These are phyloP conservation scores for Perilla frutescens DNA, from an alignment of 257 asterid species.

Conservation along the genomic window DNA sequence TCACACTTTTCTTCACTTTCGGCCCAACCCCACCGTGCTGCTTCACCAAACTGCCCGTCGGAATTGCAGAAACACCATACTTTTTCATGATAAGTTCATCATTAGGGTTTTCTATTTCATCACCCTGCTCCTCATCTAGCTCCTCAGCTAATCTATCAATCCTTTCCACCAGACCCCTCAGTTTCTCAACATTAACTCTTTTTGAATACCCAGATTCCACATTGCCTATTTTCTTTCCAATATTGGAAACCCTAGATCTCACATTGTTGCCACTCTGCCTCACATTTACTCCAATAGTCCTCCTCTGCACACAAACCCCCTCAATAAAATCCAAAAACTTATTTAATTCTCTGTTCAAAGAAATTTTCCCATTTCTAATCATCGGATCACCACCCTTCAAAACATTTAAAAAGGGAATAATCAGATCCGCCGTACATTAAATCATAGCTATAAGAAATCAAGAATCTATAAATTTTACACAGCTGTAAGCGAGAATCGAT, in stretches of 20 bases:
- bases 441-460: background rate
- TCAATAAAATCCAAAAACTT: slow-evolving; percentile 60
- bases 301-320: slow-evolving; percentile 43
- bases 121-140: slow-evolving; percentile 53
- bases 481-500: background rate
- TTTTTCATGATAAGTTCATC: slow-evolving; percentile 31
- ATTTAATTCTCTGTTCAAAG: slow-evolving; percentile 60
- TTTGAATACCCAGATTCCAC: slow-evolving; percentile 29
- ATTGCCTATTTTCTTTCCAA: slow-evolving; percentile 33
- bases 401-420: background rate
- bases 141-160: slow-evolving; percentile 54
- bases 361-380: slow-evolving; percentile 76
- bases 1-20: slow-evolving; percentile 65
- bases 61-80: slow-evolving; percentile 26
- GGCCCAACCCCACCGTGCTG: slow-evolving; percentile 41
- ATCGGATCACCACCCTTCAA: slow-evolving; percentile 85
- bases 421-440: slow-evolving; percentile 22
- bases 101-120: slow-evolving; percentile 36
- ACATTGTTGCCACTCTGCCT: slow-evolving; percentile 37
- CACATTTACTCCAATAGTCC: slow-evolving; percentile 44
- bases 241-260: slow-evolving; percentile 40
- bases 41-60: slow-evolving; percentile 40
- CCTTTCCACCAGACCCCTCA: slow-evolving; percentile 52
- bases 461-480: background rate
- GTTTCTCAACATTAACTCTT: slow-evolving; percentile 39